Conservation (phyloP, 2,329 filamentous ascomycete genomes). For the Pseudogymnoascus sp. region DNA sequence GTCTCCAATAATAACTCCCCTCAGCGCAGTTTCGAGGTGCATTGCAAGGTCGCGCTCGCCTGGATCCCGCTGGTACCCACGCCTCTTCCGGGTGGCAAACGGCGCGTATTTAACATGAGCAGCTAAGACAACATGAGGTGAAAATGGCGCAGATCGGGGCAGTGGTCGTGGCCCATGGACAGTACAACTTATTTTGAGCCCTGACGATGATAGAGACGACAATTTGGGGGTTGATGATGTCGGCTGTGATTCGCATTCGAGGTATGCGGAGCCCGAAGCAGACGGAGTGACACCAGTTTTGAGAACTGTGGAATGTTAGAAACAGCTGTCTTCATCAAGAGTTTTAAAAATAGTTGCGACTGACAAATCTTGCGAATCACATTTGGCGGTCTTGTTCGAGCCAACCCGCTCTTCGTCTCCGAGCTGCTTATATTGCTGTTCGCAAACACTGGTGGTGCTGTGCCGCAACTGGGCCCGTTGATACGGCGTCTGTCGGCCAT, state of each 20-base stretch:
- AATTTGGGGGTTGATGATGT: slow-evolving; percentile 43
- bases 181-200: slow-evolving; percentile 85
- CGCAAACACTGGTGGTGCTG: slow-evolving; percentile 64
- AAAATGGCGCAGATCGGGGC: slow-evolving; percentile 83
- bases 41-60: slow-evolving; percentile 83
- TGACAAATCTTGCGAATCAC: slow-evolving; percentile 80
- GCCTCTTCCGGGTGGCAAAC: slow-evolving; percentile 75
- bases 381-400: slow-evolving; percentile 55
- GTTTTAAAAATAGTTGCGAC: slow-evolving; percentile 29
- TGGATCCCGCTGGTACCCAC: slow-evolving; percentile 78
- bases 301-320: slow-evolving; percentile 52
- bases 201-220: slow-evolving; percentile 38
- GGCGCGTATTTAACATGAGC: slow-evolving; percentile 96
- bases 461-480: slow-evolving; percentile 77
- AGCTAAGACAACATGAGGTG: slow-evolving; percentile 81
- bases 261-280: slow-evolving; percentile 85
- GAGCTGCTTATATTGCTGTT: slow-evolving; percentile 39
- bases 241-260: slow-evolving; percentile 51
- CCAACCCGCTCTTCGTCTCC: slow-evolving; percentile 39
- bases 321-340: slow-evolving; percentile 9
- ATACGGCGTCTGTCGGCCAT: slow-evolving; percentile 85
- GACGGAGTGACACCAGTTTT: slow-evolving; percentile 90
- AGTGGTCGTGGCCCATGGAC: slow-evolving; percentile 90
- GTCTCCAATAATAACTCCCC: slow-evolving; percentile 84
- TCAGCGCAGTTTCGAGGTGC: slow-evolving; percentile 82